Percentiles rank a stretch among this genome's conserved stretches.
Evolutionary conservation across 1,139 yeast species (phyloP).

Genomic region (Scheffersomyces parashehatae): DNA sequence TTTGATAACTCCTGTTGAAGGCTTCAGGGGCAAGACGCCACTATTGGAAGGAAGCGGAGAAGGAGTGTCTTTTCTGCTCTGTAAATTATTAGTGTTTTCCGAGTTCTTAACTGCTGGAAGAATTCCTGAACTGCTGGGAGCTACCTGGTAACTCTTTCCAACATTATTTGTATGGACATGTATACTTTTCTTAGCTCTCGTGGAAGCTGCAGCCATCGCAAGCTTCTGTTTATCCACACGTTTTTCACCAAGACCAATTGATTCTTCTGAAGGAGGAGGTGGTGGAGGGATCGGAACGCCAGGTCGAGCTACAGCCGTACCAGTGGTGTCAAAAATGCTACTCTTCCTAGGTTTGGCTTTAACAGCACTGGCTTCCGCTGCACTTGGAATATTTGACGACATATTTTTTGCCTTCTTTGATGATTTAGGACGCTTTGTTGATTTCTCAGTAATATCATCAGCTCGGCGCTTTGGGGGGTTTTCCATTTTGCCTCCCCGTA

Average conservation of each 20-base stretch:
- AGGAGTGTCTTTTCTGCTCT: neutral
- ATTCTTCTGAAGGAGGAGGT: neutral
- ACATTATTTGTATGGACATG: too few species aligned
- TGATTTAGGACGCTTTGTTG: constrained; percentile 2
- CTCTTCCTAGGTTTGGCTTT: neutral
- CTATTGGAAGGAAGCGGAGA: neutral
- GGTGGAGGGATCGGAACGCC: neutral
- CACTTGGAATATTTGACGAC: too few species aligned
- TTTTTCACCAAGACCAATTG: neutral
- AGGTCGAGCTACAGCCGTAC: neutral
- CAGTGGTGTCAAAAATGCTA: neutral
- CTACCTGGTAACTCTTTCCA: too few species aligned
- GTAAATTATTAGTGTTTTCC: neutral
- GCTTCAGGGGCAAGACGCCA: constrained; percentile 2
- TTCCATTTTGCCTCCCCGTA: constrained; percentile 11
- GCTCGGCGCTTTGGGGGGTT: too few species aligned
- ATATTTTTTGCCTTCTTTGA: neutral
- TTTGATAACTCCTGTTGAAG: neutral
- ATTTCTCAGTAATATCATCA: neutral
- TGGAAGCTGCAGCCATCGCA: too few species aligned
- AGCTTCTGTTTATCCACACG: too few species aligned
- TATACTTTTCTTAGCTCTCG: too few species aligned
- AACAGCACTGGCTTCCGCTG: too few species aligned
- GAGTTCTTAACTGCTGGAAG: neutral
- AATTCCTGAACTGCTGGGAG: neutral